Conservation (phyloP, 2,329 filamentous ascomycete species). For the Aureobasidium subglaciale region DNA sequence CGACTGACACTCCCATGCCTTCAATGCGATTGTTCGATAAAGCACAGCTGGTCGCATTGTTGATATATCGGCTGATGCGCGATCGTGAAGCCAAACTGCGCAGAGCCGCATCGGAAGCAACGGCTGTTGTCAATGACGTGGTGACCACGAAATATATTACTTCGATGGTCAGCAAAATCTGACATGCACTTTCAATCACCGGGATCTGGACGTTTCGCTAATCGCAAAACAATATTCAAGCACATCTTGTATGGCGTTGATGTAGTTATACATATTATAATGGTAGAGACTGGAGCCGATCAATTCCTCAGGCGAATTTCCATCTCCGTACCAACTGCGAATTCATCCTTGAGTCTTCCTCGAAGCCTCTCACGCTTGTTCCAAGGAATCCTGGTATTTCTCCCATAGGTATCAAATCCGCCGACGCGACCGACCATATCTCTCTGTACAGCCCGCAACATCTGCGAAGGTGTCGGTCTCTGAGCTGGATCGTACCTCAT, state of each 20-base stretch:
- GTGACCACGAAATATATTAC: background rate
- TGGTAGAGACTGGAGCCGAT: no score
- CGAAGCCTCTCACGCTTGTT: background rate
- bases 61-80: background rate
- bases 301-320: no score
- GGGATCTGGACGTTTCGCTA: no score
- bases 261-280: no score
- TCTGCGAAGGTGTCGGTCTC: background rate
- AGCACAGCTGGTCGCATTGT: background rate
- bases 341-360: background rate
- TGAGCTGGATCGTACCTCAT: background rate
- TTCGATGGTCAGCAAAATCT: background rate
- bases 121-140: constrained; percentile 10
- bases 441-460: background rate
- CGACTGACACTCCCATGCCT: background rate
- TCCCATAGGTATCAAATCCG: background rate
- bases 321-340: no score
- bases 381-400: background rate
- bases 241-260: no score
- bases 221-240: no score
- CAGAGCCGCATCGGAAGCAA: constrained; percentile 14
- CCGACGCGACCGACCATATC: background rate
- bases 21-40: background rate
- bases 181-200: background rate
- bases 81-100: background rate